These are phyloP conservation scores for Scleroderma bovista DNA, from an alignment of 768 basidiomycete genomes.

Conservation along the genomic window DNA sequence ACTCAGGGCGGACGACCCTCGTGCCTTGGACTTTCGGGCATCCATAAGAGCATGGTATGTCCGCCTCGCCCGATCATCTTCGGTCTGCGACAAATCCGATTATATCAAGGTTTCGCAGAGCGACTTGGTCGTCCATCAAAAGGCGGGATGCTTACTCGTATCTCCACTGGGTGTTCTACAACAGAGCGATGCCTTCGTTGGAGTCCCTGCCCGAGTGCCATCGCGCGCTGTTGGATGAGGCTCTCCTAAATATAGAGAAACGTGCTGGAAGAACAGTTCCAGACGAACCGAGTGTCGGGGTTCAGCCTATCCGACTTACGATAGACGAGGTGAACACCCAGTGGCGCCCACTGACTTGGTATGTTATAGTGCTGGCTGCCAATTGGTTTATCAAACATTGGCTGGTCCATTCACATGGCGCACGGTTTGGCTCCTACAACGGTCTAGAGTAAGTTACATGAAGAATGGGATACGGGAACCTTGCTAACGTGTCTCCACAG, in stretches of 20 bases:
- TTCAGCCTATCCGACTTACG: slow-evolving; percentile 61
- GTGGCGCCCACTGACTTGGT: slow-evolving; percentile 66
- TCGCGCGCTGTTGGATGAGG: slow-evolving; percentile 48
- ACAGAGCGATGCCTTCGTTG: slow-evolving; percentile 50
- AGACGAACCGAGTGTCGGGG: slow-evolving; percentile 49
- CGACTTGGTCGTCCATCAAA: slow-evolving; percentile 67
- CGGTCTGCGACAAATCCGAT: neutral
- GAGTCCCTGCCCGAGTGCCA: slow-evolving; percentile 44
- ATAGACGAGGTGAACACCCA: slow-evolving; percentile 69
- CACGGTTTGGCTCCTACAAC: slow-evolving; percentile 44
- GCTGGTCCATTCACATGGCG: slow-evolving; percentile 38
- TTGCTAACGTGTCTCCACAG: slow-evolving; percentile 29
- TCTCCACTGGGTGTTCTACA: slow-evolving; percentile 84
- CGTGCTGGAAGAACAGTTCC: slow-evolving; percentile 63
- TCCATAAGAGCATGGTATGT: slow-evolving; percentile 51
- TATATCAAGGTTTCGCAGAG: slow-evolving; percentile 57
- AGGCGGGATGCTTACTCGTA: slow-evolving; percentile 61
- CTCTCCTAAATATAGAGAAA: slow-evolving; percentile 59
- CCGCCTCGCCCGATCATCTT: neutral
- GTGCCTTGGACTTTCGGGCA: slow-evolving; percentile 70
- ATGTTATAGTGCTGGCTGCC: slow-evolving; percentile 42
- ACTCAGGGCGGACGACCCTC: slow-evolving; percentile 59
- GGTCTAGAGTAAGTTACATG: slow-evolving; percentile 58
- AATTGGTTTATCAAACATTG: slow-evolving; percentile 45
- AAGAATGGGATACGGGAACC: neutral